Percentiles rank a stretch among this genome's conserved stretches.
These are phyloP conservation scores for Ilex aquifolium DNA, from an alignment of 257 asterid genomes.

Conservation along the genomic window DNA sequence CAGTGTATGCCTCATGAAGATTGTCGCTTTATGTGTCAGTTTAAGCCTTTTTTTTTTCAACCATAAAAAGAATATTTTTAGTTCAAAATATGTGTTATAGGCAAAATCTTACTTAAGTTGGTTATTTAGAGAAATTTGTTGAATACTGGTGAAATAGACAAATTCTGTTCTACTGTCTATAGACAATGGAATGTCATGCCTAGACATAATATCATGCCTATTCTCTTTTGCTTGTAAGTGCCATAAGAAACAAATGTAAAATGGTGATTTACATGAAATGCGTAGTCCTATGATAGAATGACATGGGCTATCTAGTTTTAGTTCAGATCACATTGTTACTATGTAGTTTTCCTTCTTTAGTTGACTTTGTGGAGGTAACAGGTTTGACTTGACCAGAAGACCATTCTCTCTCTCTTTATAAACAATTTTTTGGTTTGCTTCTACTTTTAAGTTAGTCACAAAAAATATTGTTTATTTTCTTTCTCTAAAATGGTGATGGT, in stretches of 20 bases:
- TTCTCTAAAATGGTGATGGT: constrained; percentile 3
- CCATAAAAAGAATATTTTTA: too few species aligned
- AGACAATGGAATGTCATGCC: too few species aligned
- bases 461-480: background rate
- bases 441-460: background rate
- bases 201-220: too few species aligned
- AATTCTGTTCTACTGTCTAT: background rate
- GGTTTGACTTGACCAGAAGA: too few species aligned
- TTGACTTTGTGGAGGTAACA: too few species aligned
- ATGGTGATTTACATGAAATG: background rate
- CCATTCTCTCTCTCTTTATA: too few species aligned
- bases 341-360: too few species aligned
- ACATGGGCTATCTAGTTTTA: too few species aligned
- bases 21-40: background rate
- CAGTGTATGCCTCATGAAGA: constrained; percentile 44
- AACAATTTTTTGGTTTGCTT: background rate
- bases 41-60: background rate
- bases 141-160: background rate
- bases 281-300: background rate
- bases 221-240: background rate
- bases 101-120: background rate
- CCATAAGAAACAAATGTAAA: background rate
- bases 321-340: too few species aligned
- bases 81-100: too few species aligned
- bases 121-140: background rate